Evolutionary conservation across 805 yeast species (phyloP), one percentile per base, ranked within the genome.

Genomic region (Kuraishia hungarica): DNA sequence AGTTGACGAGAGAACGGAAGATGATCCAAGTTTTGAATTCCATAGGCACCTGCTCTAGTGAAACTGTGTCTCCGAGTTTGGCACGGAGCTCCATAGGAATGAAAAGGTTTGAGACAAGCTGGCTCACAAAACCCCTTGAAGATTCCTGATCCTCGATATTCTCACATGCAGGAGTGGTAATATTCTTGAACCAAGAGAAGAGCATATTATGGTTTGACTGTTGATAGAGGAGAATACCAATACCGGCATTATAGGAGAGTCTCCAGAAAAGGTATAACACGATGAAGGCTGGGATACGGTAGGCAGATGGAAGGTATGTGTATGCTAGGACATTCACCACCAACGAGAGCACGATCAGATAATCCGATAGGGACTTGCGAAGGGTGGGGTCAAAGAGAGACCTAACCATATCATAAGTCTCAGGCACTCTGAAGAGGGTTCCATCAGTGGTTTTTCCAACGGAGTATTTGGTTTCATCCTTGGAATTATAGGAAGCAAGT

Each of bases 21-120:
- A 89, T 64, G 43, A 89, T 74, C 96, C 96, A 89, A 29, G 92
- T 82, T 67, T 87, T 89, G 72, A 85, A 85, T 66, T 88, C 96
- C 53, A 80, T 72, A 1, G 96, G 96, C 46, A 67, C 66, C 43
- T 35, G n/a, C 3, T 35, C 43, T 3, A 35, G 43, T 26, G 62
- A 57, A 22, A 71, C 70, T 52, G 74, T 67, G 22, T 69, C 64
- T 1, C 75, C 75, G 73, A 80, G 72, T 60, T 79, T 79, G 29
- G 79, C 69, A 24, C 65, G 51, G 5, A 49, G 24, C n/a, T 64
- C 55, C 29, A 49, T 22, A 6, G 51, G 51, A 17, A 49, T 17
- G 19, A 52, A 29, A 22, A 51, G 48, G n/a, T 28, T 10, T 11
- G 50, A 26, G 19, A 50, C 24, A 1, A 51, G 23, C 22, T 53